phyloP scores from a whole-genome alignment of 192 early-diverging fungal genomes.

The Umbelopsis sp. region DNA sequence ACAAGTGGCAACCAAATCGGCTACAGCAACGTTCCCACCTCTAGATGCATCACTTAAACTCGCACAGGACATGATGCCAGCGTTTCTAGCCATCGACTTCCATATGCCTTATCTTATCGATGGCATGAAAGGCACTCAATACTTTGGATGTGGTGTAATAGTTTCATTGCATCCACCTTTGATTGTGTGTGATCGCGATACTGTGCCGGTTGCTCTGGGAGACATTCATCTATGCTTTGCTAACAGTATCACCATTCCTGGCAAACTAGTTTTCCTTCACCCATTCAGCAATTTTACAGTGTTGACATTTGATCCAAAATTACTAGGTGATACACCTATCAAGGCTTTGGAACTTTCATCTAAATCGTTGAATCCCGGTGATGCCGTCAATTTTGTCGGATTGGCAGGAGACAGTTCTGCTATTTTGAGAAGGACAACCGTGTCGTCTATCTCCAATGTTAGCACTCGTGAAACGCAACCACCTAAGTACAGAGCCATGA shows the following conservation, averaged over 20 bases:
- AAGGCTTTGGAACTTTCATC: constrained; percentile 58
- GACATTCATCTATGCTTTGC: constrained; percentile 81
- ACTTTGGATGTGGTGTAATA: constrained; percentile 74
- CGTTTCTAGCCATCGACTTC: constrained; percentile 76
- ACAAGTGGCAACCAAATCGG: constrained; percentile 48
- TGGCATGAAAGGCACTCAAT: constrained; percentile 65
- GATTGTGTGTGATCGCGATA: constrained; percentile 79
- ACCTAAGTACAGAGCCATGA: constrained; percentile 60
- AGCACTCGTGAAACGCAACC: constrained; percentile 64
- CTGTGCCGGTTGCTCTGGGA: constrained; percentile 74
- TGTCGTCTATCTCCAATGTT: constrained; percentile 59
- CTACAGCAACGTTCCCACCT: constrained; percentile 73
- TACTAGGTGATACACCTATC: constrained; percentile 73
- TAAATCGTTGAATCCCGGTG: constrained; percentile 60
- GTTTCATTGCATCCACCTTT: constrained; percentile 78
- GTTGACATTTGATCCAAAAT: constrained; percentile 72
- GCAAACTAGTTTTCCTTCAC: constrained; percentile 77
- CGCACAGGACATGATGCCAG: constrained; percentile 76
- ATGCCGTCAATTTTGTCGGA: constrained; percentile 58
- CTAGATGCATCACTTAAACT: constrained; percentile 73
- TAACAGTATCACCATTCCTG: constrained; percentile 81
- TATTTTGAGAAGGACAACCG: constrained; percentile 59
- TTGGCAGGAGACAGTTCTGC: constrained; percentile 52
- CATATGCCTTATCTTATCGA: constrained; percentile 79
- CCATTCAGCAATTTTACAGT: constrained; percentile 88